Percentiles rank a stretch among this genome's conserved stretches.
These are phyloP conservation scores for Pouteria campechiana DNA, from an alignment of 179 eudicot species.

Conservation along the genomic window DNA sequence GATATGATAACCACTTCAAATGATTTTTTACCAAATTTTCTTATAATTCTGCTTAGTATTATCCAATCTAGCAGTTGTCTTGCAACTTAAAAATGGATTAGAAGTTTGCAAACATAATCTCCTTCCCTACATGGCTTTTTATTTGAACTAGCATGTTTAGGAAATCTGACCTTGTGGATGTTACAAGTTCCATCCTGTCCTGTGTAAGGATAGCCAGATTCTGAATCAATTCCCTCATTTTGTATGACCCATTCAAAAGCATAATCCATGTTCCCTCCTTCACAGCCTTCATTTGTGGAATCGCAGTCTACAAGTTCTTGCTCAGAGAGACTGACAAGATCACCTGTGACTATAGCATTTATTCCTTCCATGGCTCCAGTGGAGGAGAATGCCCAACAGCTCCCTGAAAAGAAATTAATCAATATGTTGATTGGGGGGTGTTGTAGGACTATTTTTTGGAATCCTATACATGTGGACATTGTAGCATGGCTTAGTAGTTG, in stretches of 20 bases:
- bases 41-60: too few relatives aligned
- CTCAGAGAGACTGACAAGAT: constrained; percentile 48
- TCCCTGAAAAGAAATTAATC: constrained; percentile 26
- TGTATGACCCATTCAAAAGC: constrained; percentile 55
- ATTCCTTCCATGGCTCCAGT: constrained; percentile 59
- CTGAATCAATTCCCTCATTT: constrained; percentile 50
- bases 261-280: constrained; percentile 54
- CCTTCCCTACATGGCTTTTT: too few relatives aligned
- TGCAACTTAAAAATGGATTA: too few relatives aligned
- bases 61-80: too few relatives aligned
- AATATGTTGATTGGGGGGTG: not conserved
- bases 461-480: too few relatives aligned
- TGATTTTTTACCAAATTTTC: not conserved
- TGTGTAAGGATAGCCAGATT: constrained; percentile 41
- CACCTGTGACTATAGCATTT: constrained; percentile 34
- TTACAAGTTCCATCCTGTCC: constrained; percentile 32
- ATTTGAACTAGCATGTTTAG: not conserved
- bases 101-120: too few relatives aligned
- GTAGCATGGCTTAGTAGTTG: too few relatives aligned
- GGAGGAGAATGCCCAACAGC: constrained; percentile 54
- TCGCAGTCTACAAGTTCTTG: constrained; percentile 51
- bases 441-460: not conserved
- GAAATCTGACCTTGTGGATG: constrained; percentile 25
- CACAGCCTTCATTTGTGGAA: constrained; percentile 35
- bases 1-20: too few relatives aligned